Conservation (phyloP, 208 protist genomes). For the Trypanosoma vivax region DNA sequence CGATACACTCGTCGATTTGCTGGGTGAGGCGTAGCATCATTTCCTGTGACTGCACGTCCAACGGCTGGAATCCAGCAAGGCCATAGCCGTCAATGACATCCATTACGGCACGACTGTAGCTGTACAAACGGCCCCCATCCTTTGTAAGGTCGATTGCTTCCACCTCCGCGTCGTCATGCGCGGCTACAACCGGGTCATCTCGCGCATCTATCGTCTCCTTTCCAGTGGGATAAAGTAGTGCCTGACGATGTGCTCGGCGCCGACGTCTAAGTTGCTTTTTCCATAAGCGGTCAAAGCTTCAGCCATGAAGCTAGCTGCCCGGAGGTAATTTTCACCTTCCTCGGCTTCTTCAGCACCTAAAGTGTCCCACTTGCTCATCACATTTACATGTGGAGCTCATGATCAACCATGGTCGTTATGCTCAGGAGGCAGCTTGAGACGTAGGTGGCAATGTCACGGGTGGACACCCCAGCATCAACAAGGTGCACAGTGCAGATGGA, state of each 20-base stretch:
- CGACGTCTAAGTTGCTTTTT: slow-evolving; percentile 50
- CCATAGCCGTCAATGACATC: slow-evolving; percentile 93
- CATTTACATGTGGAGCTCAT: slow-evolving; percentile 96
- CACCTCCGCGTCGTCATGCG: slow-evolving; percentile 21
- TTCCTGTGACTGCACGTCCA: slow-evolving; percentile 80
- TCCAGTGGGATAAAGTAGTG: slow-evolving; percentile 20
- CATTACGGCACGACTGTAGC: slow-evolving; percentile 77
- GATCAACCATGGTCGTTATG: slow-evolving; percentile 94
- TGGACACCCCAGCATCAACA: slow-evolving; percentile 92
- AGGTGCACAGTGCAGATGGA: slow-evolving; percentile 91
- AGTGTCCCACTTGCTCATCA: slow-evolving; percentile 97
- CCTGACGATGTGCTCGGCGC: slow-evolving; percentile 40
- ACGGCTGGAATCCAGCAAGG: slow-evolving; percentile 89
- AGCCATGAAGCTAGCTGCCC: slow-evolving; percentile 42
- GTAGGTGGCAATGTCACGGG: slow-evolving; percentile 92
- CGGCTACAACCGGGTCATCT: slow-evolving; percentile 16
- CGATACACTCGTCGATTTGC: slow-evolving; percentile 77
- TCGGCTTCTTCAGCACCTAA: slow-evolving; percentile 62
- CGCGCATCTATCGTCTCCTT: slow-evolving; percentile 19
- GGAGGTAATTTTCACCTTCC: slow-evolving; percentile 66
- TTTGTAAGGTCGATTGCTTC: slow-evolving; percentile 54
- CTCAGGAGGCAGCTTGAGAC: slow-evolving; percentile 93
- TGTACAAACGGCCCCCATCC: slow-evolving; percentile 60
- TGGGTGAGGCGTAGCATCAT: slow-evolving; percentile 84
- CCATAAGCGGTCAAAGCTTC: slow-evolving; percentile 79